A percentile compares a stretch with the other conserved stretches of the same genome.
Evolutionary conservation across 345 rosid genomes (phyloP).

Genomic region (Laguncularia racemosa): DNA sequence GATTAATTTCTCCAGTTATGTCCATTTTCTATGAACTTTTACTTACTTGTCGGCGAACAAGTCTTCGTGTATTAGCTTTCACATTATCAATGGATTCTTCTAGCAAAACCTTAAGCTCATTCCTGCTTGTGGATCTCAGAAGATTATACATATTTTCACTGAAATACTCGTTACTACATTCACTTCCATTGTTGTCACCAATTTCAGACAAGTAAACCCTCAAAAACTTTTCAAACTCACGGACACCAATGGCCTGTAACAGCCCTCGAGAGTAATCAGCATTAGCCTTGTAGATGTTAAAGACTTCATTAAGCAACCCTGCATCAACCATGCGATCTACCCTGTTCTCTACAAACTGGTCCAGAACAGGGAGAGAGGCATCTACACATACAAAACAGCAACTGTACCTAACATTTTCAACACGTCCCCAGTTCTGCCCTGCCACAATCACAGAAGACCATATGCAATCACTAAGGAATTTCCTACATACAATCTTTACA

Average conservation of each 20-base stretch:
- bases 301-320: conserved; percentile 80
- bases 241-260: conserved; percentile 84
- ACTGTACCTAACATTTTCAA: conserved; percentile 43
- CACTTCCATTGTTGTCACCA: conserved; percentile 10
- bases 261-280: conserved; percentile 75
- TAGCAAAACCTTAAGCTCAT: conserved; percentile 36
- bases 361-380: conserved; percentile 54
- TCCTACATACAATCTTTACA: too few species aligned
- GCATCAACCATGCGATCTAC: conserved; percentile 77
- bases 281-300: conserved; percentile 52
- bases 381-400: conserved; percentile 84
- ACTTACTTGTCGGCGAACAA: conserved; percentile 90
- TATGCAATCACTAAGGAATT: too few species aligned
- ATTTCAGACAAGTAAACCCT: conserved; percentile 18
- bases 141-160: conserved; percentile 30
- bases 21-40: neutral
- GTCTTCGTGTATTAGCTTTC: conserved; percentile 77
- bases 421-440: conserved; percentile 97
- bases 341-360: conserved; percentile 62
- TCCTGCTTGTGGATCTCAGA: conserved; percentile 25
- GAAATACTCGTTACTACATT: conserved; percentile 15
- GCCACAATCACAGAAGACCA: conserved; percentile 25
- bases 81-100: conserved; percentile 65
- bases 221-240: conserved; percentile 71
- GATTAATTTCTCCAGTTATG: too few species aligned